Evolutionary conservation across 306 rosid species (phyloP).

Genomic region (Trifolium repens): DNA sequence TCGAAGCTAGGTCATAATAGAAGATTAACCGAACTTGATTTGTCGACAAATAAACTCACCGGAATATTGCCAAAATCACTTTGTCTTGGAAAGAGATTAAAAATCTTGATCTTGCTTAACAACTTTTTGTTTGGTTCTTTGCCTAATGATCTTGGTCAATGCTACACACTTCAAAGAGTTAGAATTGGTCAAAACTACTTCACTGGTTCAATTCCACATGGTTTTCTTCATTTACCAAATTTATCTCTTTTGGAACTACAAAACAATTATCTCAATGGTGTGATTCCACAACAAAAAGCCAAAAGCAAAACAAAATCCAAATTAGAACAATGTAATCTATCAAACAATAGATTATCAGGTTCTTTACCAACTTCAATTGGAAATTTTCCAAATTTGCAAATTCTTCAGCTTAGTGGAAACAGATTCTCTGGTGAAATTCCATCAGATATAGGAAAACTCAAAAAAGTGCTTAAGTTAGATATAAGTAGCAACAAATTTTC

Average conservation of each 20-base stretch:
- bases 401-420: conserved; percentile 63
- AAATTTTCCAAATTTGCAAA: conserved; percentile 71
- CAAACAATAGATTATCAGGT: conserved; percentile 75
- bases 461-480: conserved; percentile 61
- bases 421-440: conserved; percentile 70
- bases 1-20: conserved; percentile 72
- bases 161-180: conserved; percentile 65
- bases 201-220: conserved; percentile 69
- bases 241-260: conserved; percentile 65
- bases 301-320: conserved; percentile 41
- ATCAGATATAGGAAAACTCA: conserved; percentile 58
- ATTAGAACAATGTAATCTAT: conserved; percentile 66
- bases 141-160: conserved; percentile 73
- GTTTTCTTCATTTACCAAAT: conserved; percentile 74
- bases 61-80: conserved; percentile 61
- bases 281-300: conserved; percentile 46
- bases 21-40: conserved; percentile 60
- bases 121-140: conserved; percentile 77
- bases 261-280: conserved; percentile 74
- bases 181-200: conserved; percentile 83
- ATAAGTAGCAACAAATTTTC: conserved; percentile 69
- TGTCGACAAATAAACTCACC: conserved; percentile 86
- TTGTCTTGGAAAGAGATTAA: conserved; percentile 59
- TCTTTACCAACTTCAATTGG: conserved; percentile 65
- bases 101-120: conserved; percentile 61